These are phyloP conservation scores for Medicago ruthenica DNA, from an alignment of 306 rosid species.

Conservation along the genomic window DNA sequence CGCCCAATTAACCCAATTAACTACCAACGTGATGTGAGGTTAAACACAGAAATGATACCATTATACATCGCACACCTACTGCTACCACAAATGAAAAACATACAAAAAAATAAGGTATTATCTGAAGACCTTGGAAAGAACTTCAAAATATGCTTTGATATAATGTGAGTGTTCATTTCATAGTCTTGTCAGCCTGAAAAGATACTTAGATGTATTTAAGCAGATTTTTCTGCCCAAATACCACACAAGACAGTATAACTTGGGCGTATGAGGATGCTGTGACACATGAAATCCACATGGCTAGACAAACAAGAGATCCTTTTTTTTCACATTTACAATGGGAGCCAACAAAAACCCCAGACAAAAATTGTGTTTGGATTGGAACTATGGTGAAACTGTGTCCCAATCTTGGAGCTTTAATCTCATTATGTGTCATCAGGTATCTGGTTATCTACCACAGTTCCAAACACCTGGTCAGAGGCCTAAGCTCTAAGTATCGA, in stretches of 20 bases:
- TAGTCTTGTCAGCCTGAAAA: neutral
- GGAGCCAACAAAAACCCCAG: neutral
- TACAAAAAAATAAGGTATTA: constrained; percentile 8
- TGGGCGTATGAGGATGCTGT: neutral
- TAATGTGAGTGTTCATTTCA: neutral
- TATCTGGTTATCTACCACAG: neutral
- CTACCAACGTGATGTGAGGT: constrained; percentile 16
- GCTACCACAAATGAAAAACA: constrained; percentile 24
- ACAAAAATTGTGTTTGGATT: neutral
- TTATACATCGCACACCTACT: constrained; percentile 1
- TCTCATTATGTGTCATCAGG: neutral
- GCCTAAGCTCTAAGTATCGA: neutral
- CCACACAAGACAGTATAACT: neutral
- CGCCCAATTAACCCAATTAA: neutral
- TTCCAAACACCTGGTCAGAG: neutral
- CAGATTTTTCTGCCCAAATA: constrained; percentile 16
- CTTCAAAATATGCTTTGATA: constrained; percentile 18
- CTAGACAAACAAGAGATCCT: neutral
- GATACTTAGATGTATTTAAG: neutral
- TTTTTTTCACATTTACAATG: neutral
- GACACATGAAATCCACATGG: constrained; percentile 19
- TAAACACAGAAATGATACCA: constrained; percentile 16
- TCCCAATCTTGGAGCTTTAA: neutral
- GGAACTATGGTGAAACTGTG: neutral
- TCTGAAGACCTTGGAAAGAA: neutral